phyloP scores from a whole-genome alignment of 2,329 filamentous ascomycete genomes.

The Fusarium nisikadoi region DNA sequence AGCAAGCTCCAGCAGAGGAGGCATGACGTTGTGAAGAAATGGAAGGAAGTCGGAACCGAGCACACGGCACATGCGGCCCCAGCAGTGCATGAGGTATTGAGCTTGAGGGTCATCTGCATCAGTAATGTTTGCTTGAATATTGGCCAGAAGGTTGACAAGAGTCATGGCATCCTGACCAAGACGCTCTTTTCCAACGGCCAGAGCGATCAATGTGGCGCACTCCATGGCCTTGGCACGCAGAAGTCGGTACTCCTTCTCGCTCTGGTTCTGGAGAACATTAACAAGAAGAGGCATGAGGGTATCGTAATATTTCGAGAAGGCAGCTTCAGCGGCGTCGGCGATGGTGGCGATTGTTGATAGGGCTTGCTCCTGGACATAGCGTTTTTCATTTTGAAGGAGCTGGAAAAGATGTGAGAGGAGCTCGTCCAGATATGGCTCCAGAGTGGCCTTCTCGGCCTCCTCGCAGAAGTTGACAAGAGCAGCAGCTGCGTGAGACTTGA shows the following conservation, averaged over 20 bases:
- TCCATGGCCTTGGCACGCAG: constrained; percentile 98
- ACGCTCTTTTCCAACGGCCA: constrained; percentile 93
- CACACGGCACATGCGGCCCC: constrained; percentile 98
- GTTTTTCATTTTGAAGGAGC: constrained; percentile 89
- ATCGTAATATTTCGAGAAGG: constrained; percentile 95
- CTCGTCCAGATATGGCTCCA: constrained; percentile 93
- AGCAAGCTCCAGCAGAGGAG: constrained; percentile 88
- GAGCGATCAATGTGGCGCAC: constrained; percentile 93
- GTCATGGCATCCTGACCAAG: constrained; percentile 89
- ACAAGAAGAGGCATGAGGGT: constrained; percentile 95
- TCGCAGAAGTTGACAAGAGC: constrained; percentile 99
- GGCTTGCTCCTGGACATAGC: constrained; percentile 97
- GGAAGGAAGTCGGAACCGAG: constrained; percentile 90
- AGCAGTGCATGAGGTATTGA: constrained; percentile 97
- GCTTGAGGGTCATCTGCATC: constrained; percentile 96
- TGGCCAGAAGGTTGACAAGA: constrained; percentile 86
- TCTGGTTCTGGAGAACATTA: constrained; percentile 87
- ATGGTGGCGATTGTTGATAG: constrained; percentile 98
- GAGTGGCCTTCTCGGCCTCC: constrained; percentile 89
- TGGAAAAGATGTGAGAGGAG: constrained; percentile 86
- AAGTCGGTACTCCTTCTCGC: constrained; percentile 91
- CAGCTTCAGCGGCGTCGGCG: constrained; percentile 95
- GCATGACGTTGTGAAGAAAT: constrained; percentile 93
- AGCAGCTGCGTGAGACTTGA: constrained; percentile 97
- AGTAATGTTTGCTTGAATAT: constrained; percentile 85